phyloP scores from a whole-genome alignment of 371 early-diverging fungal species.

The Circinella minor region DNA sequence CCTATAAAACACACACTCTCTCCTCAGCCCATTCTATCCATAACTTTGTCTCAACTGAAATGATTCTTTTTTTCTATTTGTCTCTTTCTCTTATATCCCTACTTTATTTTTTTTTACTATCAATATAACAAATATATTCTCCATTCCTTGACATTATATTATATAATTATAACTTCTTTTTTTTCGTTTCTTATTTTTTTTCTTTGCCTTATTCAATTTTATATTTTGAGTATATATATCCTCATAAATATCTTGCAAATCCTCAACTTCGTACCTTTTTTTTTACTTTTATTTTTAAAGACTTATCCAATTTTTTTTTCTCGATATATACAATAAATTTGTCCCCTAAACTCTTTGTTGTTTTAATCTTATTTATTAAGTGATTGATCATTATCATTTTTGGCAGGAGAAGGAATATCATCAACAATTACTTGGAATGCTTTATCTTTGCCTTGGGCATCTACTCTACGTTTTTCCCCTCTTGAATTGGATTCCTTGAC shows the following conservation, averaged over 20 bases:
- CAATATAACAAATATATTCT: no score
- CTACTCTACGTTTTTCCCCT: conserved; percentile 25
- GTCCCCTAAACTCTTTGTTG: neutral
- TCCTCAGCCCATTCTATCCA: no score
- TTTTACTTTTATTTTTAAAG: no score
- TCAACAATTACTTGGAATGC: conserved; percentile 44
- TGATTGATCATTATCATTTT: neutral
- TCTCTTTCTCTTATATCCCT: no score
- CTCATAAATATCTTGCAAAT: conserved; percentile 7
- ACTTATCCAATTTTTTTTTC: no score
- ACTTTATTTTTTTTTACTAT: no score
- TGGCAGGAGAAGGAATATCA: conserved; percentile 23
- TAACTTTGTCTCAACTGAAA: no score
- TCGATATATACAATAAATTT: no score
- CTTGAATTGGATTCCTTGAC: conserved; percentile 48
- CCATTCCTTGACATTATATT: no score
- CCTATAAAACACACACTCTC: no score
- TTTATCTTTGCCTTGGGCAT: conserved; percentile 40
- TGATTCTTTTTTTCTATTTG: no score
- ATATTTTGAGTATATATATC: neutral
- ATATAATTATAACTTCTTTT: neutral
- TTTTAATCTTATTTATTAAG: neutral
- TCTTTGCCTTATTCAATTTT: conserved; percentile 5
- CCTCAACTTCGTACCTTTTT: neutral
- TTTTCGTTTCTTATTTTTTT: neutral